These are phyloP conservation scores for Cucurbita argyrosperma DNA, from an alignment of 306 rosid genomes.

Conservation along the genomic window DNA sequence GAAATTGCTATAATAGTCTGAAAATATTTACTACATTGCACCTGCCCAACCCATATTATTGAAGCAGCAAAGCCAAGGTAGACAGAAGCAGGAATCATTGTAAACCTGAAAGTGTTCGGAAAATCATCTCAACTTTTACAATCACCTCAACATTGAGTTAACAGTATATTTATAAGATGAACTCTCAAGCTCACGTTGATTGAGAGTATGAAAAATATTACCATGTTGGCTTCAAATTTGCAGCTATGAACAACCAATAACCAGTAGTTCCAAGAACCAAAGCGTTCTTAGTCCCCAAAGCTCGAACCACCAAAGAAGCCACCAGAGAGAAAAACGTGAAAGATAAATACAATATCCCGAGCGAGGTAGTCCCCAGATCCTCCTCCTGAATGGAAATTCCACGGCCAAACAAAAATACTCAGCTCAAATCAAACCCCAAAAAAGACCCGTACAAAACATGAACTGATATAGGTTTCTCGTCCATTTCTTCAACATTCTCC, in stretches of 20 bases:
- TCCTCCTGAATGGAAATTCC: conserved; percentile 41
- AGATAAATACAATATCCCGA: conserved; percentile 68
- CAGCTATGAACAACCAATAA: conserved; percentile 74
- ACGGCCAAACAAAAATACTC: background rate
- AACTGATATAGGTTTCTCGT: background rate
- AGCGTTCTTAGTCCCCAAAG: conserved; percentile 68
- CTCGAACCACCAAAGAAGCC: conserved; percentile 72
- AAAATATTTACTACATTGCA: conserved; percentile 18
- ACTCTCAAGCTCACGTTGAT: too few relatives aligned
- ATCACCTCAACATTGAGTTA: background rate
- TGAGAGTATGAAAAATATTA: conserved; percentile 3
- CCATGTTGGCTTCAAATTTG: conserved; percentile 80
- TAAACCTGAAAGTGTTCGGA: conserved; percentile 42
- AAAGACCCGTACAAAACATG: background rate
- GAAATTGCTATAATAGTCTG: background rate
- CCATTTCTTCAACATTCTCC: background rate
- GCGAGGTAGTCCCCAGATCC: conserved; percentile 71
- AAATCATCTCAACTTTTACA: background rate
- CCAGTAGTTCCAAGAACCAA: conserved; percentile 76
- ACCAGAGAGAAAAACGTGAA: conserved; percentile 67
- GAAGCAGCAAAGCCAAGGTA: conserved; percentile 93
- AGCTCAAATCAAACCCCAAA: background rate
- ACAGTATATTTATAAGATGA: background rate
- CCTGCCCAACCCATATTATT: conserved; percentile 97
- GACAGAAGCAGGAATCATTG: conserved; percentile 84